Evolutionary conservation across 1,284 basidiomycete genomes (phyloP), one percentile per base, ranked within the genome.

Genomic region (Leccinum subrobustum): DNA sequence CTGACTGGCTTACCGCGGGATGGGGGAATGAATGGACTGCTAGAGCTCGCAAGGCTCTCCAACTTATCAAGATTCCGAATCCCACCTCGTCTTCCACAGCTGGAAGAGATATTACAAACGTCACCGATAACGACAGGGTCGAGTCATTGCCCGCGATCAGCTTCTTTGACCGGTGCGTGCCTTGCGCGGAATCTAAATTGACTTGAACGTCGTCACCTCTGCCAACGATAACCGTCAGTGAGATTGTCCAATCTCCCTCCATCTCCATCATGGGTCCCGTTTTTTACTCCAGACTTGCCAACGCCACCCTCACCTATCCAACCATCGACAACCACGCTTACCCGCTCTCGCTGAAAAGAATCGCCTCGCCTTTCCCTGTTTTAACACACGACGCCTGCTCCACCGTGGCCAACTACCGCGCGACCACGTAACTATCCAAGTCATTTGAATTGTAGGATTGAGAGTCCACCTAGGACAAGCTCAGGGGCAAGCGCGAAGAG

Each of bases 321-420:
- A 77, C 78, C 0, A 88, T 89, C 67, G 89, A 91, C 74, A 90
- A 91, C 68, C 89, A 92, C 68, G 86, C 89, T 0, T 90, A 92
- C 68, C 87, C 89, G 2, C 76, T 92, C 77, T 92, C 37, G 75
- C 77, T 25, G 76, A 74, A 9, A 72, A 76, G 25, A 68, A 82
- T 56, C 80, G 83, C 29, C 66, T 80, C 50, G 69, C 69, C 1
- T 68, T 87, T 9, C 25, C 78, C 83, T 0, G 83, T 83, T 0
- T 73, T 87, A 51, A 70, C 67, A 1, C 65, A 74, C n/a, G 85
- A 89, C 65, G 27, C 85, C 0, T 65, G 75, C 6, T 71, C 83
- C 62, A 88, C 87, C 1, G 60, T 90, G 14, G 81, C 87, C 2
- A 83, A 81, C 65, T 77, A 79, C 44, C 82, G 83, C 23, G 88